Conservation (phyloP, 2,329 filamentous ascomycete species). For the Dryadomyces quercivorus region DNA sequence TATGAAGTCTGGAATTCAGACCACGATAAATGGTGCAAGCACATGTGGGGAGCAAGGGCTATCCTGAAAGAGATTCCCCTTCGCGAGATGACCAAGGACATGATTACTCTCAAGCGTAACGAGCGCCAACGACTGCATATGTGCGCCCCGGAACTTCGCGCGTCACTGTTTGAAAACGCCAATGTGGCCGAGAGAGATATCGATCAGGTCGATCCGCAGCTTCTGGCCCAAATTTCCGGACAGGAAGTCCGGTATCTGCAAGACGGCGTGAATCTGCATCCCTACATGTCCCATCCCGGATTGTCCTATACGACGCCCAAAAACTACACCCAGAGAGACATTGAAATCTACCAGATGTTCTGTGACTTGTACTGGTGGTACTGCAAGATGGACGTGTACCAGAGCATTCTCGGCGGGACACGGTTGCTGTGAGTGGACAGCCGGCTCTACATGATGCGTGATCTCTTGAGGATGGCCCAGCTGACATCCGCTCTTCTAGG, state of each 20-base stretch:
- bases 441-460: background rate
- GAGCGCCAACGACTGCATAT: conserved; percentile 24
- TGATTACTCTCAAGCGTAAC: conserved; percentile 50
- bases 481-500: conserved; percentile 28
- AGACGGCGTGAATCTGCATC: conserved; percentile 10
- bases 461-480: too few species aligned
- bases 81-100: conserved; percentile 55
- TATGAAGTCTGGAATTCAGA: conserved; percentile 94
- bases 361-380: conserved; percentile 95
- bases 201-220: conserved; percentile 27
- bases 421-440: conserved; percentile 58
- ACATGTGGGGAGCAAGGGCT: conserved; percentile 73
- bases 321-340: conserved; percentile 43
- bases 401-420: conserved; percentile 80
- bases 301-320: conserved; percentile 12
- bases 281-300: background rate
- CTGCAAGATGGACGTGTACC: conserved; percentile 84
- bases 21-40: conserved; percentile 90
- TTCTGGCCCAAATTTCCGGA: conserved; percentile 30
- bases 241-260: conserved; percentile 24
- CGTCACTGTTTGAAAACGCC: background rate
- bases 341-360: conserved; percentile 68
- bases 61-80: conserved; percentile 76
- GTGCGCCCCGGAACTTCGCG: background rate
- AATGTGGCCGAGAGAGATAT: conserved; percentile 17